Evolutionary conservation across 306 rosid genomes (phyloP), one percentile per base, ranked within the genome.

Genomic region (Ziziphus jujuba): DNA sequence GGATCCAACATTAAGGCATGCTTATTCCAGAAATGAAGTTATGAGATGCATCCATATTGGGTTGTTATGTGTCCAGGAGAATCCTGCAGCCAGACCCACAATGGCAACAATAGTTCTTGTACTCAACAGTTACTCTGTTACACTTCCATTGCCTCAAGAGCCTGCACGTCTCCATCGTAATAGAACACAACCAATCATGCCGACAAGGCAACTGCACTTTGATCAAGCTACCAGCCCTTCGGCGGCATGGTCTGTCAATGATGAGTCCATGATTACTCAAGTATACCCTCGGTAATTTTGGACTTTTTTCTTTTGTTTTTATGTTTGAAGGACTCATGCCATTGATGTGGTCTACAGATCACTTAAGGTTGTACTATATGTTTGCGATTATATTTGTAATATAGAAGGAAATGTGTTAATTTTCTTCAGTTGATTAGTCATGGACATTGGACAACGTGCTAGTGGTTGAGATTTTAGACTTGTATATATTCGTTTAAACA

Each of bases 21-120:
- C 69, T 4, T 48, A 9, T 31, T 16, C 58, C 3, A 17, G 40
- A 25, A 64, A 48, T 64, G 58, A 64, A 64, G 58, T 31, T 8
- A 64, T 64, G 16, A 48, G 58, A 49, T 64, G 69, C 56, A 63
- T 63, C 52, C 67, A 63, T 2, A 44, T 59, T 25, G 65, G 65
- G 1, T 59, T 59, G 25, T 35, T 62, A 13, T 62, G 66, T 45
- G 66, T 62, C 34, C 69, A 64, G n/a, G 58, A 64, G 31, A 25
- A 64, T 48, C 28, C 58, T 15, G n/a, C 44, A 25, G 23, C 16
- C 15, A 64, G 69, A 31, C 69, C 69, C 15, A 48, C 69, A 17
- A 28, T 48, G 69, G 31, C 47, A 25, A 25, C 69, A 8, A 50
- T 64, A 28, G 25, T 31, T 50, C 44, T 64, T 22, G 49, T 64